Evolutionary conservation across 2,329 filamentous ascomycete genomes (phyloP), one percentile per base, ranked within the genome.

Genomic region (Aureobasidium vineae): DNA sequence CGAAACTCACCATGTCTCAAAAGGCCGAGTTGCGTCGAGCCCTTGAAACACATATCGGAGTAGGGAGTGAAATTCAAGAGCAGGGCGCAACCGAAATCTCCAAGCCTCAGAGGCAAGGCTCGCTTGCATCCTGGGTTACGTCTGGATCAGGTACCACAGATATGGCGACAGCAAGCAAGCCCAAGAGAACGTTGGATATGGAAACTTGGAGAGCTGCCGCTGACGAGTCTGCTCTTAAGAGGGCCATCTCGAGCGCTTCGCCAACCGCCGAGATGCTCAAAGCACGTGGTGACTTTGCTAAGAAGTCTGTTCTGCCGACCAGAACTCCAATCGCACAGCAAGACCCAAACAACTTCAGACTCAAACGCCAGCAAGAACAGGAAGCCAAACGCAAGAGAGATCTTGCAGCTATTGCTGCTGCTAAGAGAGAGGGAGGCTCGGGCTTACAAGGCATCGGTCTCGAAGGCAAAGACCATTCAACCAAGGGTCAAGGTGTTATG

Each of bases 401-500:
- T 74, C 86, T 88, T 15, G 89, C 88, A 67, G 85, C 85, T 16
- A 86, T 93, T 71, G 90, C 90, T 2, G 85, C 83, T 69, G 86
- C 91, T 7, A 89, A 87, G 76, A 88, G 80, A 71, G 80, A 84
- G 10, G 91, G 92, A 75, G 91, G 91, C 2, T 95, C 91, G 67
- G 92, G 90, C 23, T 79, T 95, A 11, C 84, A 86, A 69, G 88
- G 88, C 31, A 83, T 96, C 59, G 86, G 90, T 41, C 82, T 92
- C 1, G 81, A 85, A 66, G 91, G 91, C 67, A 95, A 94, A 77
- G 92, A 95, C 65, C 90, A 94, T 73, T 84, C 86, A 3, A 85
- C 86, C 1, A 84, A 84, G 69, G 90, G 90, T 69, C 90, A 89
- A 73, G 92, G 94, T 70, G 92, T 98, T 76, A 97, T 98, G 92